phyloP scores from a whole-genome alignment of 495 filamentous ascomycete species.

The Lasiosphaeria ovina region DNA sequence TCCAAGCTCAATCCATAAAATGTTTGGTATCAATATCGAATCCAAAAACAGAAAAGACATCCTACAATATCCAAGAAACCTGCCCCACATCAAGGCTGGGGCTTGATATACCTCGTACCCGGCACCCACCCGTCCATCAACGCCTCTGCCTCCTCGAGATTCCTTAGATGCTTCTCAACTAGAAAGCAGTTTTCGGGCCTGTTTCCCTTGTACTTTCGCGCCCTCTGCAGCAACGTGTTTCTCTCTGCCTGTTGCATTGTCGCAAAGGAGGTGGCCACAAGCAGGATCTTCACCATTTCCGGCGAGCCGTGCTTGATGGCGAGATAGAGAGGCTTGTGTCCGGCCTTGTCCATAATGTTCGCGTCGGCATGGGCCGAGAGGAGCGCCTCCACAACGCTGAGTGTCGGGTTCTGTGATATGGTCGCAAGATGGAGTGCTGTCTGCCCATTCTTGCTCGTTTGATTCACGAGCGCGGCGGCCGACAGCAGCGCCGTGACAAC shows the following conservation, averaged over 20 bases:
- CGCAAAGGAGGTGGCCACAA: constrained; percentile 6
- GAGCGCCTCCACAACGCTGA: constrained; percentile 1
- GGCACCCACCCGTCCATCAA: background rate
- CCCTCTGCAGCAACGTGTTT: background rate
- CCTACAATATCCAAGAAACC: no score
- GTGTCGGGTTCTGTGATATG: constrained; percentile 6
- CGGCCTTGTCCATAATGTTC: constrained; percentile 1
- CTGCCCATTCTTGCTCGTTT: constrained; percentile 1
- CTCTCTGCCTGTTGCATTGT: background rate
- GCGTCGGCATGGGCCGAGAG: constrained; percentile 8
- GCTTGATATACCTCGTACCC: no score
- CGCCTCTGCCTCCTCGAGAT: background rate
- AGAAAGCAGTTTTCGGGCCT: constrained; percentile 2
- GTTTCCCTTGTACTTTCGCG: background rate
- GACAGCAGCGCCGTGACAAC: constrained; percentile 18
- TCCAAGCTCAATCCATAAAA: no score
- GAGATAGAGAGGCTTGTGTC: constrained; percentile 11
- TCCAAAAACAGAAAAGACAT: no score
- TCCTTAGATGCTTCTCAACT: background rate
- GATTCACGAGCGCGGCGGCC: constrained; percentile 12
- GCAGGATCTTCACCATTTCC: constrained; percentile 21
- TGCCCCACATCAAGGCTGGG: no score
- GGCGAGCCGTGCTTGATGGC: constrained; percentile 17
- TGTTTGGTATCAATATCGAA: no score
- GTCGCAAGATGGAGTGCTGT: constrained; percentile 12